phyloP scores from a whole-genome alignment of 1,284 basidiomycete genomes.

The Microbotryum saponariae region DNA sequence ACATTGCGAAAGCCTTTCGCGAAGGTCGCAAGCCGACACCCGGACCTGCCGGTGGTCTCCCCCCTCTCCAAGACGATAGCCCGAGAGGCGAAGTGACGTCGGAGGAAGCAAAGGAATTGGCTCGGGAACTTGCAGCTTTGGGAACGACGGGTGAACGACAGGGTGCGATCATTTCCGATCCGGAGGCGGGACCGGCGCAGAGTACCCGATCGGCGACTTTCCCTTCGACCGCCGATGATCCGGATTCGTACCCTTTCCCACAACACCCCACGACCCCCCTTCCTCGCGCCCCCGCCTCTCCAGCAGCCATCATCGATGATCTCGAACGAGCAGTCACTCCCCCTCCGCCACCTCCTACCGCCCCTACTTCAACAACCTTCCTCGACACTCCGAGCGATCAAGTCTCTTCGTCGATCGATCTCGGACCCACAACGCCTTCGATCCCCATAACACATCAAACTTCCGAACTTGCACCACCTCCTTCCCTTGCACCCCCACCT shows the following conservation, averaged over 20 bases:
- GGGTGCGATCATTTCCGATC: background rate
- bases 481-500: conserved; percentile 8
- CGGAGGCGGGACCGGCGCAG: background rate
- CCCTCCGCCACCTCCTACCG: no score
- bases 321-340: background rate
- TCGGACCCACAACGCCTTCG: background rate
- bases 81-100: conserved; percentile 5
- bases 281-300: background rate
- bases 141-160: conserved; percentile 2
- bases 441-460: conserved; percentile 23
- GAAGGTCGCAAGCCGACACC: conserved; percentile 67
- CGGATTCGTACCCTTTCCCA: conserved; percentile 20
- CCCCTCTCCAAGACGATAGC: conserved; percentile 6
- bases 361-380: background rate
- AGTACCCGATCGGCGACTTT: background rate
- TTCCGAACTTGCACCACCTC: conserved; percentile 13
- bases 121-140: conserved; percentile 19
- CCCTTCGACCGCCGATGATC: background rate
- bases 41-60: conserved; percentile 35
- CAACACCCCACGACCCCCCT: conserved; percentile 12
- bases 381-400: background rate
- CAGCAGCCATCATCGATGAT: background rate
- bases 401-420: background rate
- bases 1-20: conserved; percentile 79
- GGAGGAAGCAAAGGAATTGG: conserved; percentile 28